Base-by-base conservation (phyloP, 495 filamentous ascomycete genomes). In the Talaromyces thailandensis region DNA sequence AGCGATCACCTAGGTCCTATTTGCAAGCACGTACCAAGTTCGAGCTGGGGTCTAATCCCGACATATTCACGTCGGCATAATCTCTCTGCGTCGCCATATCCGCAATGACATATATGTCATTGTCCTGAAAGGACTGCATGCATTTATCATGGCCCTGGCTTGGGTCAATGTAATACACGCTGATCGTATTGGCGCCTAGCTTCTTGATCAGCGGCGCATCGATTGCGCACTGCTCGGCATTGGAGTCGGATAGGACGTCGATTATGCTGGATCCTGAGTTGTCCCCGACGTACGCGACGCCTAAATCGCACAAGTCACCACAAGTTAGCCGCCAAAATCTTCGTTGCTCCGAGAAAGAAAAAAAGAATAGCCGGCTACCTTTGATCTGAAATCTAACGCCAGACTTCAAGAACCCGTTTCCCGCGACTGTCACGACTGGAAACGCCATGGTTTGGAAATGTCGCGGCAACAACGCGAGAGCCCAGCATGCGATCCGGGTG, bases 71-170 rank as follows among this genome's bases (percentile, higher is more conserved):
- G 8, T 45, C 32, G 3, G 40, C 52, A 61, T 61, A 18, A 26
- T 61, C 40, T 61, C 32, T 31, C 24, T 52, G 43, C 43, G 8
- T 50, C 16, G 23, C 59, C 59, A 61, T 23, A 14, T 61, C 53
- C 4, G 59, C 59, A 24, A 61, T 61, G 23, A 61, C 40, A 51
- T 61, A 61, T 16, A 61, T 53, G 4, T 32, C 59, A 52, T 61
- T 53, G 23, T 61, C 59, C 18, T 23, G 24, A 24, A 61, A 51
- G 24, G n/a, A 31, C 43, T 61, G 59, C 59, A 61, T 61, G 59
- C 59, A 61, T 28, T 61, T 52, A 50, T 61, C 59, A 29, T 52
- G 59, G 24, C 31, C n/a, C 59, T 61, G 32, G 11, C 31, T 52
- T 9, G 59, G 24, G 11, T 61, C 59, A 12, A 61, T 4, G n/a